Evolutionary conservation across 2,329 filamentous ascomycete species (phyloP), one percentile per base, ranked within the genome.

Genomic region (Colletotrichum lupini): DNA sequence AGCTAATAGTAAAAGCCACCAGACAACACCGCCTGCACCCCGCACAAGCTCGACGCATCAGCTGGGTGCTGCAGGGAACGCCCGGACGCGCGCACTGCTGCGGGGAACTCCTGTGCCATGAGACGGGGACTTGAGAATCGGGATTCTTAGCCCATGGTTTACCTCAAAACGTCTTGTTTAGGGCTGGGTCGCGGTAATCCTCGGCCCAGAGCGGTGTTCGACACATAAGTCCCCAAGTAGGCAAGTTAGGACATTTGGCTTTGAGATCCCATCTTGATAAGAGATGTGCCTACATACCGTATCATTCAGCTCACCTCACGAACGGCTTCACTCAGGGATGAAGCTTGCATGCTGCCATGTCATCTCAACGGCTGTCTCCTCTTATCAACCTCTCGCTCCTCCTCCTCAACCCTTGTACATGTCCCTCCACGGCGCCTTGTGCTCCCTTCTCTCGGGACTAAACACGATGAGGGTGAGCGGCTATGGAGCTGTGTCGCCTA

Each of bases 1-100:
- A 73, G 71, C 71, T 67, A 71, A 42, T 42, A 42, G 6, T 19
- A 19, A 73, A 32, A 58, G 61, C 65, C 46, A 62, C 37, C 9
- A 53, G 65, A 64, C 55, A 65, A 53, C 66, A 60, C 53, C 55
- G 37, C 26, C 63, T 72, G 67, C 61, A 67, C 71, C 71, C 71
- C 71, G 67, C 71, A 73, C 67, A 49, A 71, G 22, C 66, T 64
- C 53, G 19, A 26, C 11, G 37, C 58, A 71, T 37, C 55, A 6
- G 35, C 37, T 63, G 42, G 37, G 60, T 42, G 22, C 7, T 11
- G 60, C 60, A 70, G 46, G 55, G 56, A 61, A 72, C 61, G 46
- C 67, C 71, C 71, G 61, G 61, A 56, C 60, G 61, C 60, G 61
- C 67, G 68, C 67, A 53, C 46, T 58, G 67, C 42, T 61, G 71